These are phyloP conservation scores for Chaetomium cochliodes DNA, from an alignment of 495 filamentous ascomycete genomes.

Conservation along the genomic window DNA sequence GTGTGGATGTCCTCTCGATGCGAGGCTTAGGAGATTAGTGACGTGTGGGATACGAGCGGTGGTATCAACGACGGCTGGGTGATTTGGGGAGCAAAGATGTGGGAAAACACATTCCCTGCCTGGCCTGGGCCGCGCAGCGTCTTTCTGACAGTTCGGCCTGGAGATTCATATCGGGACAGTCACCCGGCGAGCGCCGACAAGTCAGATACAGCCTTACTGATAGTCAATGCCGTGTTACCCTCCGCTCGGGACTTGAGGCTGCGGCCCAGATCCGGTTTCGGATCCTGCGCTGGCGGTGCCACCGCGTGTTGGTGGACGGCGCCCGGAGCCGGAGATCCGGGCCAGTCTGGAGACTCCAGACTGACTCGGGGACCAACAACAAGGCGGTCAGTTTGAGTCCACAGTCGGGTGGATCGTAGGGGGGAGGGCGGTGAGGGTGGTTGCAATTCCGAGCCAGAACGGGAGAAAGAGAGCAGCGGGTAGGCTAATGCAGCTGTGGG, in stretches of 20 bases:
- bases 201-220: conserved; percentile 2
- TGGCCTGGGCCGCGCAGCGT: neutral
- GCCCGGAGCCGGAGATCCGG: neutral
- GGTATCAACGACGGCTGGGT: neutral
- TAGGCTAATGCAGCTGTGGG: neutral
- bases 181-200: neutral
- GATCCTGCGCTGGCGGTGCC: neutral
- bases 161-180: neutral
- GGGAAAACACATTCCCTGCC: neutral
- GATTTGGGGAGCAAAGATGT: neutral
- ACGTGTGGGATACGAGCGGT: neutral
- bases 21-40: neutral
- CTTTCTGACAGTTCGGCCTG: neutral
- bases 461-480: neutral
- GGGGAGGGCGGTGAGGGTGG: neutral
- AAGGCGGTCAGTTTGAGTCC: neutral
- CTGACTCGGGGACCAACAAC: neutral
- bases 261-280: conserved; percentile 8
- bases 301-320: neutral
- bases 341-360: neutral
- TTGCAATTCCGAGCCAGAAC: neutral
- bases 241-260: neutral
- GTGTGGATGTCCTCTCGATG: neutral
- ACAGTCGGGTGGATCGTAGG: neutral
- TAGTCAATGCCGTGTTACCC: conserved; percentile 8